phyloP scores from a whole-genome alignment of 768 basidiomycete genomes.

The Leccinum variicolor region DNA sequence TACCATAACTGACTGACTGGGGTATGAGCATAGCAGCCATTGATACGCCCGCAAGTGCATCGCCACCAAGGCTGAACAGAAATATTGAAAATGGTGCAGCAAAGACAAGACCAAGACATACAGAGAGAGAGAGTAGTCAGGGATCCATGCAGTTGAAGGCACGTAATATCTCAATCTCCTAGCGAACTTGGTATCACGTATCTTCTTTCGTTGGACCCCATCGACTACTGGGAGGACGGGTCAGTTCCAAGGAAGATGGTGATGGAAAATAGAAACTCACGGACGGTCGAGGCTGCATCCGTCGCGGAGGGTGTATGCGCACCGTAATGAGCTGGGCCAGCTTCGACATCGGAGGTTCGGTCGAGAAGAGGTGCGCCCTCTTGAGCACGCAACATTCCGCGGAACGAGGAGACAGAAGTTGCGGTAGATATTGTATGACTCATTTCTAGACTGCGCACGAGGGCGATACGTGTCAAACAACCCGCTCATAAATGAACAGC shows the following conservation, averaged over 20 bases:
- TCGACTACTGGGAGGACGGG: slow-evolving; percentile 3
- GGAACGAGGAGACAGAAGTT: slow-evolving; percentile 27
- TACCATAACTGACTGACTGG: slow-evolving; percentile 89
- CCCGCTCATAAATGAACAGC: too few species aligned
- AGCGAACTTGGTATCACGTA: slow-evolving; percentile 32
- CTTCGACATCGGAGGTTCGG: slow-evolving; percentile 23
- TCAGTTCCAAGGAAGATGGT: neutral
- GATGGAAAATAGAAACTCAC: slow-evolving; percentile 7
- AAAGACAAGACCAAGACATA: slow-evolving; percentile 33
- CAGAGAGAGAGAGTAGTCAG: slow-evolving; percentile 67
- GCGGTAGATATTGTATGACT: slow-evolving; percentile 25
- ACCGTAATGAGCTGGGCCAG: slow-evolving; percentile 21
- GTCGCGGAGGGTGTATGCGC: slow-evolving; percentile 6
- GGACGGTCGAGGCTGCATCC: slow-evolving; percentile 18
- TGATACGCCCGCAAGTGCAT: slow-evolving; percentile 82
- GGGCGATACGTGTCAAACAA: too few species aligned
- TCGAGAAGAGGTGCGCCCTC: slow-evolving; percentile 25
- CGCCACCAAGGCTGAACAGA: slow-evolving; percentile 51
- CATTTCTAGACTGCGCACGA: slow-evolving; percentile 9
- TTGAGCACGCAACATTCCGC: slow-evolving; percentile 18
- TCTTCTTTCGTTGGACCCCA: slow-evolving; percentile 13
- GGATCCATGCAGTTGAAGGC: slow-evolving; percentile 77
- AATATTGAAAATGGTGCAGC: neutral
- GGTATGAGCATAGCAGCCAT: slow-evolving; percentile 84
- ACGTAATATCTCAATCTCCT: slow-evolving; percentile 71